Evolutionary conservation across 164 flowering plant genomes (phyloP).

Genomic region (Vitis amurensis): DNA sequence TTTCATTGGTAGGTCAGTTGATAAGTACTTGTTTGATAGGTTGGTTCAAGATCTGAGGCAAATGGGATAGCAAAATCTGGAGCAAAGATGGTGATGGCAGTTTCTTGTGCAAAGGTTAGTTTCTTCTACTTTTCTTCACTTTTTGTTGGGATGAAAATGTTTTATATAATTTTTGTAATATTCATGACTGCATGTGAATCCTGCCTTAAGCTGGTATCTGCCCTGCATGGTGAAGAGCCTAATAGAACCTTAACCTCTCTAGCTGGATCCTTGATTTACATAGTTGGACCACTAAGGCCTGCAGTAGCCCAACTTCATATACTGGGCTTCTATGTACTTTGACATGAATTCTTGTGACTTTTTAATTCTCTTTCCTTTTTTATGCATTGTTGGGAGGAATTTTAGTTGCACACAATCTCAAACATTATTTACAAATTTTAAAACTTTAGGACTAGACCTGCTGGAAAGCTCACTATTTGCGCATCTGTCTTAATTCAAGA

Average conservation of each 20-base stretch:
- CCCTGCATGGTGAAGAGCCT: not conserved
- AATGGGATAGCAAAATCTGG: slow-evolving; percentile 98
- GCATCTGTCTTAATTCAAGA: not conserved
- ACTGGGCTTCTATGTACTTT: too few relatives aligned
- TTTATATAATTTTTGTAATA: not conserved
- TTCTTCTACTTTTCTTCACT: not conserved
- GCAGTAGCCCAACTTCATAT: not conserved
- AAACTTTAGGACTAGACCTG: too few relatives aligned
- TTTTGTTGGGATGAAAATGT: not conserved
- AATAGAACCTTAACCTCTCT: not conserved
- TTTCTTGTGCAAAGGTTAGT: slow-evolving; percentile 95
- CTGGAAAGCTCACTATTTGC: too few relatives aligned
- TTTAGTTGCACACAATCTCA: too few relatives aligned
- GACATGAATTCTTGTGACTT: not conserved
- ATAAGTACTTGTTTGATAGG: slow-evolving; percentile 40
- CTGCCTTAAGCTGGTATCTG: not conserved
- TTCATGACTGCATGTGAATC: not conserved
- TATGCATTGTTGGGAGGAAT: too few relatives aligned
- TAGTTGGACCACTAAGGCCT: not conserved
- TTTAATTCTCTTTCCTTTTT: too few relatives aligned
- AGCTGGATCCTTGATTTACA: not conserved
- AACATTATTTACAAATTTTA: too few relatives aligned
- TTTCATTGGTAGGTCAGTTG: not conserved
- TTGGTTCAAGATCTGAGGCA: slow-evolving; percentile 97
- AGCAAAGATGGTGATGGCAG: slow-evolving; percentile 99